Base-by-base conservation (phyloP, 441 rosid species). In the Eutrema salsugineum region DNA sequence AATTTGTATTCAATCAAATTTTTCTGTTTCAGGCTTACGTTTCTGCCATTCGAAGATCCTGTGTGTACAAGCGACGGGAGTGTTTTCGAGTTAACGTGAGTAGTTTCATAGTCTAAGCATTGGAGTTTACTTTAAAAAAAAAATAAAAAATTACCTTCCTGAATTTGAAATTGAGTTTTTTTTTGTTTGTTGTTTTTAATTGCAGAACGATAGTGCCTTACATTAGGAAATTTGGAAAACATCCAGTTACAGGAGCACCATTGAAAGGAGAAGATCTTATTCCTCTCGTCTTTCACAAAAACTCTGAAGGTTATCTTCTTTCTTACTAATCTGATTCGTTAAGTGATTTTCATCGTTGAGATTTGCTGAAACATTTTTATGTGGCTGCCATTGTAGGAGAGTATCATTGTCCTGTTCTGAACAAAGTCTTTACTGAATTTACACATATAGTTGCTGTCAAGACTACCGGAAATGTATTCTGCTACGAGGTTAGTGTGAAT, bases 401-500 rank as follows among this genome's bases (percentile, higher is more conserved):
- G 83, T 90, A 66, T 70, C 93, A 89, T 51, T 94, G 98, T 65
- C 97, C 99, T 11, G 96, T 94, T 66, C 81, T 94, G 56, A 89
- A 87, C 85, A 92, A 94, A 79, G 98, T 90, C 75, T 92, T 92
- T 62, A 92, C 99, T 7, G 99, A 92, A 66, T 94, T 83, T 66
- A 91, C 97, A 1, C 98, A 87, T 76, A 91, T 91, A 30, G 90
- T 95, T 82, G 92, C 98, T 63, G 91, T 95, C 70, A 95, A 85
- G 85, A 89, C 91, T 20, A 83, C 96, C 0, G 98, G 96, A 65
- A 89, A 95, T 70, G 95, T 95, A 3, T 92, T 95, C 81, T 89
- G 94, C 76, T 88, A 87, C 63, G 97, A 94, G 92, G 96, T 92
- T 62, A 58, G 78, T 72, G 28, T 43, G 24, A 51, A 9, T 24